A percentile compares a stretch with the other conserved stretches of the same genome.
phyloP scores from a whole-genome alignment of 2,329 filamentous ascomycete species.

The Fusarium sp. region DNA sequence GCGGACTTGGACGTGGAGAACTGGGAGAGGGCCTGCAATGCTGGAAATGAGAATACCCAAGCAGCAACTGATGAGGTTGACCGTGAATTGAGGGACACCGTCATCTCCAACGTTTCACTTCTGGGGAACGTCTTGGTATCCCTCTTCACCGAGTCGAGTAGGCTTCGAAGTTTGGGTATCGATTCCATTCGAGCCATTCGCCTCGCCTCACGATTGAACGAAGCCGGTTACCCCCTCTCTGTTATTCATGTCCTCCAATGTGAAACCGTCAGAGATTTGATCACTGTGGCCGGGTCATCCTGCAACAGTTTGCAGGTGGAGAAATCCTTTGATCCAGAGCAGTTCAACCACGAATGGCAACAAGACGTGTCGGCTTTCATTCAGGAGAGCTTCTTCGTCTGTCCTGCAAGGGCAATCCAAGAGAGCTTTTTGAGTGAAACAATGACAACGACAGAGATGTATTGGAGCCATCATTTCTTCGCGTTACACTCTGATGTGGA shows the following conservation, averaged over 20 bases:
- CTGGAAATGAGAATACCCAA: neutral
- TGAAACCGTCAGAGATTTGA: slow-evolving; percentile 4
- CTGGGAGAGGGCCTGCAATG: slow-evolving; percentile 3
- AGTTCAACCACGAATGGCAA: slow-evolving; percentile 6
- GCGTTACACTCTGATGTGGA: neutral
- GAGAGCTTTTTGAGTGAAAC: slow-evolving; percentile 4
- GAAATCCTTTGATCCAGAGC: neutral
- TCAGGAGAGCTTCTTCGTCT: slow-evolving; percentile 6
- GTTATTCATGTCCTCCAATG: slow-evolving; percentile 11
- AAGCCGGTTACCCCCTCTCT: slow-evolving; percentile 1
- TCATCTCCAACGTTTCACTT: neutral
- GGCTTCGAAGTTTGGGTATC: slow-evolving; percentile 5
- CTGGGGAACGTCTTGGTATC: neutral
- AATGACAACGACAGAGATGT: slow-evolving; percentile 2
- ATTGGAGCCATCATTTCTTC: slow-evolving; percentile 7
- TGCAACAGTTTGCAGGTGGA: neutral
- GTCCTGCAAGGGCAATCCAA: slow-evolving; percentile 3
- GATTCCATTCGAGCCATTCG: slow-evolving; percentile 13
- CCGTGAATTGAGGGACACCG: neutral
- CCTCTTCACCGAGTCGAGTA: neutral
- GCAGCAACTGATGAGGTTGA: neutral
- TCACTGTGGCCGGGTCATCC: neutral
- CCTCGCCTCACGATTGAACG: slow-evolving; percentile 4
- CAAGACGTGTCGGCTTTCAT: neutral
- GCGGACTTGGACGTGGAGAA: neutral